These are phyloP conservation scores for Colletotrichum tamarilloi DNA, from an alignment of 2,329 filamentous ascomycete species.

Conservation along the genomic window DNA sequence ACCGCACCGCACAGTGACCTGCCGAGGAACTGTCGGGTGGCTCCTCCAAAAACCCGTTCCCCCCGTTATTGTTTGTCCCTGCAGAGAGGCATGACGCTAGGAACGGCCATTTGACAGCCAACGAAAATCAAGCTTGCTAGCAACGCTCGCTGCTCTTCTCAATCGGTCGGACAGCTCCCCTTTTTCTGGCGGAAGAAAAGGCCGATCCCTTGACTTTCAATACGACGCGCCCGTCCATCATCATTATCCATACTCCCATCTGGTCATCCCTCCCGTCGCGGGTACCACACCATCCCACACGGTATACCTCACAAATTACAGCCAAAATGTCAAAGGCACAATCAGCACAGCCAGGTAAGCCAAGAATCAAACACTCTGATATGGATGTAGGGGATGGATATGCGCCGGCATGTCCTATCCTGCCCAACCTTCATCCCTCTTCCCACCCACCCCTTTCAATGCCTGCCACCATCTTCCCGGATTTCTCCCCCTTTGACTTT, in stretches of 20 bases:
- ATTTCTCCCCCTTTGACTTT: conserved; percentile 33
- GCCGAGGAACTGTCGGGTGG: conserved; percentile 28
- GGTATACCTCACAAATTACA: conserved; percentile 16
- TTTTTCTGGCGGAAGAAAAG: conserved; percentile 27
- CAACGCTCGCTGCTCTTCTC: conserved; percentile 17
- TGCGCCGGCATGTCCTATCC: conserved; percentile 21
- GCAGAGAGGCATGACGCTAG: conserved; percentile 34
- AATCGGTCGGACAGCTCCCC: conserved; percentile 15
- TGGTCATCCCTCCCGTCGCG: conserved; percentile 21
- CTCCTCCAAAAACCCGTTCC: conserved; percentile 22
- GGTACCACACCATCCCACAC: conserved; percentile 19
- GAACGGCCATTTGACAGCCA: conserved; percentile 25
- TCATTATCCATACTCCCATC: conserved; percentile 22
- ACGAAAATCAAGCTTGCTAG: conserved; percentile 30
- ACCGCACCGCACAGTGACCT: conserved; percentile 7
- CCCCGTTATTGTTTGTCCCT: conserved; percentile 18
- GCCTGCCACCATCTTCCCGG: conserved; percentile 35
- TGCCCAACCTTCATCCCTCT: conserved; percentile 24
- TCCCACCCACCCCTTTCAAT: conserved; percentile 32
- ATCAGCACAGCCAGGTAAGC: conserved; percentile 39
- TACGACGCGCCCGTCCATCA: conserved; percentile 32
- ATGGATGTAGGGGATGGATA: conserved; percentile 10
- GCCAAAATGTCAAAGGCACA: conserved; percentile 37
- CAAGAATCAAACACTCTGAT: conserved; percentile 25
- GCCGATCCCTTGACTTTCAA: conserved; percentile 29